These are phyloP conservation scores for Globisporangium uncinulatum DNA, from an alignment of 352 stramenopile genomes.

Conservation along the genomic window DNA sequence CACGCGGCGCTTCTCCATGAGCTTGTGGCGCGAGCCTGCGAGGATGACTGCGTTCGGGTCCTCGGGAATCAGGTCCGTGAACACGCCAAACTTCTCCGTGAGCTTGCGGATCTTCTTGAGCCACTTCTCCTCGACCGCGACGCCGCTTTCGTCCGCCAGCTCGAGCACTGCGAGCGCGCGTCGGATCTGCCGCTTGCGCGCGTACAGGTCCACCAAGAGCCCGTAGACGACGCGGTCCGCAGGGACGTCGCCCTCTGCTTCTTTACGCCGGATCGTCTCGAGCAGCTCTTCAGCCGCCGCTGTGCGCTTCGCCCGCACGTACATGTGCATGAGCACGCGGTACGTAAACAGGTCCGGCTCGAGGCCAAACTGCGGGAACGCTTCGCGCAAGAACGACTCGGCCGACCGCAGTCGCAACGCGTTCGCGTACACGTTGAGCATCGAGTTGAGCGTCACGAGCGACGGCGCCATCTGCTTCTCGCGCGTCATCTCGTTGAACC, in stretches of 20 bases:
- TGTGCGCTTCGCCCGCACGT: slow-evolving; percentile 57
- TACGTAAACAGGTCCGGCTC: slow-evolving; percentile 61
- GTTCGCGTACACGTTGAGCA: slow-evolving; percentile 77
- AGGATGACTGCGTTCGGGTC: slow-evolving; percentile 66
- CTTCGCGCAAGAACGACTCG: slow-evolving; percentile 39
- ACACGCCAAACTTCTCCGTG: slow-evolving; percentile 60
- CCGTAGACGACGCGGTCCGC: slow-evolving; percentile 54
- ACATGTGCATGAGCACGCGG: slow-evolving; percentile 81
- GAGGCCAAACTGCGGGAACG: slow-evolving; percentile 39
- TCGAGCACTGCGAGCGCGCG: slow-evolving; percentile 65
- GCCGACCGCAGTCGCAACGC: slow-evolving; percentile 52
- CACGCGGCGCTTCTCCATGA: slow-evolving; percentile 77
- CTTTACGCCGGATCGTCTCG: slow-evolving; percentile 30
- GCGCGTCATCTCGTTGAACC: slow-evolving; percentile 57
- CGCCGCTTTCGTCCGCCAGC: slow-evolving; percentile 39
- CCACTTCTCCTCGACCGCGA: slow-evolving; percentile 55
- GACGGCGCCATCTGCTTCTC: slow-evolving; percentile 32
- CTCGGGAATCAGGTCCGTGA: slow-evolving; percentile 73
- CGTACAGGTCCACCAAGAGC: slow-evolving; percentile 72
- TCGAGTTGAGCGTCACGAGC: slow-evolving; percentile 64
- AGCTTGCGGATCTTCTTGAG: slow-evolving; percentile 67
- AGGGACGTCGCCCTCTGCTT: slow-evolving; percentile 45
- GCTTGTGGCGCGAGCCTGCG: slow-evolving; percentile 52
- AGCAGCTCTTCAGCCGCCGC: slow-evolving; percentile 45
- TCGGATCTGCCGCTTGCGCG: slow-evolving; percentile 52